Conservation (phyloP, 2,329 filamentous ascomycete genomes). For the Sclerotiophoma versabilis region DNA sequence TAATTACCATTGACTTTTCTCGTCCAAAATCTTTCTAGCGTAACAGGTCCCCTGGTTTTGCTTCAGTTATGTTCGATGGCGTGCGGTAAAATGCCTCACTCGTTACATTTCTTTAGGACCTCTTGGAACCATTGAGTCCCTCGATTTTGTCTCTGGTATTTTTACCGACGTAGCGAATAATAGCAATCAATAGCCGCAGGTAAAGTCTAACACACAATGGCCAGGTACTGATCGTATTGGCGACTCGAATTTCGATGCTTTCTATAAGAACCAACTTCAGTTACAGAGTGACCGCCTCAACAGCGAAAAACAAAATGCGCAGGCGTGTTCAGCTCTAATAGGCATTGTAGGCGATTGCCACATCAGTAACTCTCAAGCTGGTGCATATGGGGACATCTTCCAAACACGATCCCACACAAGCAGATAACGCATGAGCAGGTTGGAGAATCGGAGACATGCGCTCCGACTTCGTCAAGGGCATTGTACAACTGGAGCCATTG, state of each 20-base stretch:
- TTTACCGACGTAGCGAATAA: constrained; percentile 17
- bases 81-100: constrained; percentile 25
- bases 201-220: constrained; percentile 55
- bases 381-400: constrained; percentile 53
- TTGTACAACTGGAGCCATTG: constrained; percentile 61
- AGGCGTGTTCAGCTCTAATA: constrained; percentile 53
- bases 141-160: constrained; percentile 1
- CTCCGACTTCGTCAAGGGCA: constrained; percentile 56
- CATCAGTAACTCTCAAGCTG: constrained; percentile 59
- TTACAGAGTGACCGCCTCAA: constrained; percentile 39
- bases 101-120: constrained; percentile 17
- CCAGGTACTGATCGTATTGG: constrained; percentile 27
- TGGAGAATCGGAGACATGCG: constrained; percentile 59
- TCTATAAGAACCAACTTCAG: constrained; percentile 49
- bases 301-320: constrained; percentile 42
- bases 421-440: background rate
- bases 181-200: constrained; percentile 49
- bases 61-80: constrained; percentile 19
- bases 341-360: constrained; percentile 52
- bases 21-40: constrained; percentile 27
- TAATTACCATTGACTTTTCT: constrained; percentile 23
- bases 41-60: constrained; percentile 28
- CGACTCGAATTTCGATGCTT: background rate
- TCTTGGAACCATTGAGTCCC: constrained; percentile 12
- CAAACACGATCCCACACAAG: no score